These are phyloP conservation scores for Eleusine indica DNA, from an alignment of 176 grass and related monocot genomes.

Conservation along the genomic window DNA sequence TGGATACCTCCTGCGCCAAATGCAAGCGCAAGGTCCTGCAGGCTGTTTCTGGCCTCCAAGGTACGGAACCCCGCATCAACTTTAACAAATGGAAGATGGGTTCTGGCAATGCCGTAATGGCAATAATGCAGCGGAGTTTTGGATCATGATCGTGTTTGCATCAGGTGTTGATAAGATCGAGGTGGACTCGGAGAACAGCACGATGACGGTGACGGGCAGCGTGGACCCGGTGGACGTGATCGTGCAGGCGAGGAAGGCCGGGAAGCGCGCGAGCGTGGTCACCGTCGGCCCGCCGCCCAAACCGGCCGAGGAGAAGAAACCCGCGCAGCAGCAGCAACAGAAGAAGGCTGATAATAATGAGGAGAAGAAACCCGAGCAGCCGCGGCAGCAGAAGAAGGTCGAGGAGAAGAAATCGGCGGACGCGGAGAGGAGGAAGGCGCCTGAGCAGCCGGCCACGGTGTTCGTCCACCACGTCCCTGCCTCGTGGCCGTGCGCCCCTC, in stretches of 20 bases:
- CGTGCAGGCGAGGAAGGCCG: constrained; percentile 56
- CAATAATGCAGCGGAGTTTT: not conserved
- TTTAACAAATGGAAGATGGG: not conserved
- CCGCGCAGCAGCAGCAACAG: constrained; percentile 43
- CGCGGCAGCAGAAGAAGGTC: constrained; percentile 3
- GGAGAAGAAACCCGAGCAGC: not conserved
- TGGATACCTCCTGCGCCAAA: constrained; percentile 60
- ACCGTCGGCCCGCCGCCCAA: constrained; percentile 58
- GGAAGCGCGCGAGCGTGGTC: constrained; percentile 54
- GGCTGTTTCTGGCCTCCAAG: constrained; percentile 63
- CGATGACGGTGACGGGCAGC: constrained; percentile 58
- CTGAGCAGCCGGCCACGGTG: constrained; percentile 27
- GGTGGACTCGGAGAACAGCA: constrained; percentile 65
- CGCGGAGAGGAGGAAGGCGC: constrained; percentile 34
- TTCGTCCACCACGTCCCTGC: constrained; percentile 45
- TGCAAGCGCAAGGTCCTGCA: constrained; percentile 78
- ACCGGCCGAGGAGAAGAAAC: constrained; percentile 50
- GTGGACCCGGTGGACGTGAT: constrained; percentile 76
- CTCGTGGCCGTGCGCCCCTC: constrained; percentile 29
- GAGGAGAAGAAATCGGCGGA: constrained; percentile 12
- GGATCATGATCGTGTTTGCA: not conserved
- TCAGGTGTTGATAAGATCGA: constrained; percentile 81
- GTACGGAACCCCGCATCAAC: constrained; percentile 10
- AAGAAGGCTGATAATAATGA: not conserved
- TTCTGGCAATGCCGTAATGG: not conserved